Evolutionary conservation across 257 asterid species (phyloP), one percentile per base, ranked within the genome.

Genomic region (Plectranthus barbatus): DNA sequence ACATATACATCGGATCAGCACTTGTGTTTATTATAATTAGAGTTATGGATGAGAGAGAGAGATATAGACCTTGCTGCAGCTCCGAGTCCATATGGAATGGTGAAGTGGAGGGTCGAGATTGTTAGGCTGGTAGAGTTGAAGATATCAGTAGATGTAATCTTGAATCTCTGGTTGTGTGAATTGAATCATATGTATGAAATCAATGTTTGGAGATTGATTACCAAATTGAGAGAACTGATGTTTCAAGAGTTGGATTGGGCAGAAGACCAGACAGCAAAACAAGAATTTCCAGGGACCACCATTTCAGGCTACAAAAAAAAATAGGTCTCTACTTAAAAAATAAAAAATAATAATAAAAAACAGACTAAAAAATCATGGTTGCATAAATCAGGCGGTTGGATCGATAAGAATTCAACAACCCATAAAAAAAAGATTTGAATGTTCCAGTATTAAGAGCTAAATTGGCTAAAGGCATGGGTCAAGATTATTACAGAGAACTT

Each of bases 171-270:
- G n/a, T n/a, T n/a, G n/a, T n/a, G n/a, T n/a, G n/a, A n/a, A n/a
- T n/a, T n/a, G n/a, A n/a, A n/a, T n/a, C n/a, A n/a, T n/a, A n/a
- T n/a, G n/a, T n/a, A n/a, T n/a, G n/a, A n/a, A n/a, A n/a, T n/a
- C n/a, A n/a, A n/a, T n/a, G n/a, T 23, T 7, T 33, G 3, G 13
- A 5, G 15, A 31, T 31, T 31, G 1, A 42, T 21, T 80, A 84
- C 94, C 95, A 82, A 59, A 85, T 78, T 7, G 88, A 79, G 15
- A 87, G 56, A 9, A 87, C 86, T 53, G 95, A 81, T 26, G 95
- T 79, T 58, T 87, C 79, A n/a, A 87, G 91, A 51, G 68, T 71
- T 15, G 95, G 86, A 51, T 87, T 77, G 0, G 93, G 84, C 13
- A 87, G 47, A 48, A 87, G 76, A 9, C 89, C 91, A 31, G 91